A percentile compares a stretch with the other conserved stretches of the same genome.
These are phyloP conservation scores for Populus ilicifolia DNA, from an alignment of 345 rosid genomes.

Conservation along the genomic window DNA sequence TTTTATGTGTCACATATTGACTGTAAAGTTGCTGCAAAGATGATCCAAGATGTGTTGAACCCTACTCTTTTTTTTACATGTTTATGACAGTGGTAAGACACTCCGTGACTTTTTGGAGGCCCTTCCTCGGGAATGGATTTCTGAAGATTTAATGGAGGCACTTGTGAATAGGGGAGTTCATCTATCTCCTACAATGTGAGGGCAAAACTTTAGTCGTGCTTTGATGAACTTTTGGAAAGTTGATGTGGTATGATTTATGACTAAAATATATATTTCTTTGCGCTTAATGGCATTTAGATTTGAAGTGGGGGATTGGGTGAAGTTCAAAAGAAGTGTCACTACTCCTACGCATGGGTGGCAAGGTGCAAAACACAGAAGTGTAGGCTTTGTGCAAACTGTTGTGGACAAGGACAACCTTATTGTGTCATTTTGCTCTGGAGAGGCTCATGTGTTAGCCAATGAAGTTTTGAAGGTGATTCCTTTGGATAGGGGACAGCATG, in stretches of 20 bases:
- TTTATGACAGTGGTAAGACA: constrained; percentile 73
- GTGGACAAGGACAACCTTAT: constrained; percentile 64
- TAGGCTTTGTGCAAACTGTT: constrained; percentile 89
- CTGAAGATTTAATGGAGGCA: constrained; percentile 96
- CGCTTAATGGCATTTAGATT: constrained; percentile 35
- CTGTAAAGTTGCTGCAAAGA: background rate
- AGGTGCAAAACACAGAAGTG: constrained; percentile 84
- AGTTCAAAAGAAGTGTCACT: constrained; percentile 75
- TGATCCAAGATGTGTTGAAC: constrained; percentile 11
- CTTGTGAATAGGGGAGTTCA: constrained; percentile 68
- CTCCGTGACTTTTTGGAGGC: constrained; percentile 87
- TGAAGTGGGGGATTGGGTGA: constrained; percentile 97
- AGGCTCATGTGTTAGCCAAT: constrained; percentile 70
- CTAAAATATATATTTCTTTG: background rate
- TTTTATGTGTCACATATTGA: background rate
- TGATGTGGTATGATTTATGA: background rate
- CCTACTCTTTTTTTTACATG: background rate
- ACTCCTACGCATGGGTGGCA: constrained; percentile 88
- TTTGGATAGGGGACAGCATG: constrained; percentile 93
- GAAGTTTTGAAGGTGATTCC: constrained; percentile 92
- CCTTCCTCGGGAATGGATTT: constrained; percentile 97
- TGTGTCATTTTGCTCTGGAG: constrained; percentile 89
- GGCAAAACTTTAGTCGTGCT: no score
- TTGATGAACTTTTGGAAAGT: constrained; percentile 7
- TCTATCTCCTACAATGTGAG: constrained; percentile 89